phyloP scores from a whole-genome alignment of 2,329 filamentous ascomycete species.

The Huntiella abstrusa region DNA sequence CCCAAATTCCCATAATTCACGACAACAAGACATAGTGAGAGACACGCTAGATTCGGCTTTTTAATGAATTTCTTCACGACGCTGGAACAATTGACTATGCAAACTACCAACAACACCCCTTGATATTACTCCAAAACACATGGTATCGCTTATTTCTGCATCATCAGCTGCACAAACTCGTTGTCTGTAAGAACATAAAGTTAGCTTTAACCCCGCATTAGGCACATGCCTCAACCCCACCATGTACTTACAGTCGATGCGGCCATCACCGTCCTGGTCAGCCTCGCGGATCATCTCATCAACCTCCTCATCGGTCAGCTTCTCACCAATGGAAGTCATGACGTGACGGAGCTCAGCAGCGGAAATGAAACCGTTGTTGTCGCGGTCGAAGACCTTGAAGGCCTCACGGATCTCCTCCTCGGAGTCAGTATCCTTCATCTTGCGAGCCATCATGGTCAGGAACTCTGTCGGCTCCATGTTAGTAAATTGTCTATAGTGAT shows the following conservation, averaged over 20 bases:
- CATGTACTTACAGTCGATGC: constrained; percentile 57
- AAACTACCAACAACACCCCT: too few species aligned
- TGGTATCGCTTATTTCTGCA: constrained; percentile 55
- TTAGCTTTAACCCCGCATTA: too few species aligned
- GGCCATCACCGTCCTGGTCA: constrained; percentile 74
- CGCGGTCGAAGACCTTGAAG: constrained; percentile 77
- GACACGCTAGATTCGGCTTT: too few species aligned
- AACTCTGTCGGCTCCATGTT: constrained; percentile 41
- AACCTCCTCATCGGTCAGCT: constrained; percentile 77
- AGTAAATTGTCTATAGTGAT: constrained; percentile 1
- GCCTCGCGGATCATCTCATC: constrained; percentile 88
- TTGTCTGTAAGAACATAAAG: constrained; percentile 39
- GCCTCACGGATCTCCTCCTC: constrained; percentile 82
- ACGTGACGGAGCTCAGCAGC: constrained; percentile 75
- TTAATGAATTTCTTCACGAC: too few species aligned
- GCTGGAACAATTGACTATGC: too few species aligned
- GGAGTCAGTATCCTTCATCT: constrained; percentile 87
- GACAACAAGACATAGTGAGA: too few species aligned
- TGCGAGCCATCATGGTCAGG: constrained; percentile 82
- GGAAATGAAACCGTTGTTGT: constrained; percentile 85
- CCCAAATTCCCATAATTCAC: too few species aligned
- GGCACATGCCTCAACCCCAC: too few species aligned
- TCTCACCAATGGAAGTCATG: constrained; percentile 85
- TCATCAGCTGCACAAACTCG: constrained; percentile 88
- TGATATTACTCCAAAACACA: too few species aligned